Percentiles rank a stretch among this genome's conserved stretches.
phyloP scores from a whole-genome alignment of 257 asterid genomes.

The Ajuga chamaepitys region DNA sequence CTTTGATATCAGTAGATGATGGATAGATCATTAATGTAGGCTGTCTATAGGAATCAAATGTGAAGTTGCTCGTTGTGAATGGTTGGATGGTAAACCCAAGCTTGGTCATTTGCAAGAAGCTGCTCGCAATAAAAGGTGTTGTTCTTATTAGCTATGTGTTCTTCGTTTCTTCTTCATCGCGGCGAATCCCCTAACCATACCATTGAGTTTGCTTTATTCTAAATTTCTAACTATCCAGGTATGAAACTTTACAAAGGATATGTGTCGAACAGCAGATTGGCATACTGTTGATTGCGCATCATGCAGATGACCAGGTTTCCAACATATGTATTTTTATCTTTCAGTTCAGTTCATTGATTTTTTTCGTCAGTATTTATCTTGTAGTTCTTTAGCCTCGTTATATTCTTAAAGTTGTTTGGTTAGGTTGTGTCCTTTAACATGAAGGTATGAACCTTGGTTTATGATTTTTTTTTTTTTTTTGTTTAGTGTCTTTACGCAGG shows the following conservation, averaged over 20 bases:
- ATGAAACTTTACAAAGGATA: slow-evolving; percentile 50
- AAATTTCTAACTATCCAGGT: slow-evolving; percentile 36
- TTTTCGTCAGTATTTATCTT: background rate
- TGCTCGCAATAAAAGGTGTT: slow-evolving; percentile 81
- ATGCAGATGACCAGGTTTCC: slow-evolving; percentile 92
- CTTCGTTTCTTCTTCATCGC: background rate
- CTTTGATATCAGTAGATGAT: slow-evolving; percentile 21
- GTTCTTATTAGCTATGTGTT: background rate
- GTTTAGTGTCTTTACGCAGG: background rate
- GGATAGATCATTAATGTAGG: slow-evolving; percentile 44
- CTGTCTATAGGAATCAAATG: slow-evolving; percentile 73
- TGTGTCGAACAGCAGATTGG: slow-evolving; percentile 51
- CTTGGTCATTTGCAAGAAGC: slow-evolving; percentile 86
- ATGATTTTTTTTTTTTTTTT: too few species aligned
- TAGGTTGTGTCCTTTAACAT: background rate
- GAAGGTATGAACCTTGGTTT: background rate
- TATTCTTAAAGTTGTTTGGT: background rate
- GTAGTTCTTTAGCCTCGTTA: background rate
- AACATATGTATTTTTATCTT: background rate
- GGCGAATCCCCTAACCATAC: background rate
- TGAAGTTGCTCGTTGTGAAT: slow-evolving; percentile 69
- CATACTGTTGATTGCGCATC: slow-evolving; percentile 76
- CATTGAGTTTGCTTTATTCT: background rate
- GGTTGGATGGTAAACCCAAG: slow-evolving; percentile 78
- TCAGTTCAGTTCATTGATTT: slow-evolving; percentile 8